Evolutionary conservation across 192 early-diverging fungal genomes (phyloP).

Genomic region (Rhizophagus sp.): DNA sequence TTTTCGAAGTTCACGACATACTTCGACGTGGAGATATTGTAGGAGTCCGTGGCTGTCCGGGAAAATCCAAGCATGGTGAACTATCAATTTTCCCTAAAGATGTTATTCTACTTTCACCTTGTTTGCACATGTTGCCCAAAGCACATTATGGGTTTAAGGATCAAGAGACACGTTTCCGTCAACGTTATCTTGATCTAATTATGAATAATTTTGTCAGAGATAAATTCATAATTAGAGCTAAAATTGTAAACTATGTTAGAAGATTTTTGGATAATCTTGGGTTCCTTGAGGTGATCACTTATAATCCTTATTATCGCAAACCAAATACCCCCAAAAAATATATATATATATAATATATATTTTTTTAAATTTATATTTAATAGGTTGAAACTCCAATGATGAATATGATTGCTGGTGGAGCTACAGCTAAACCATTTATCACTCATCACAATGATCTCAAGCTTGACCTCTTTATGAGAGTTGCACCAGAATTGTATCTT

Average conservation of each 20-base stretch:
- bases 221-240: slow-evolving; percentile 90
- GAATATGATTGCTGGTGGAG: slow-evolving; percentile 97
- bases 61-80: slow-evolving; percentile 91
- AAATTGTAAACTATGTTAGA: slow-evolving; percentile 95
- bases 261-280: slow-evolving; percentile 91
- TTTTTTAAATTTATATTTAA: background rate
- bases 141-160: slow-evolving; percentile 95
- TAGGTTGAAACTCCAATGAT: slow-evolving; percentile 99
- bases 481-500: slow-evolving; percentile 96
- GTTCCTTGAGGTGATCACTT: slow-evolving; percentile 74
- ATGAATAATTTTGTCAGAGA: slow-evolving; percentile 96
- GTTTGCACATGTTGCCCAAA: slow-evolving; percentile 95
- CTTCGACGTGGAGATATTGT: slow-evolving; percentile 96
- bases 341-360: background rate
- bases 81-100: slow-evolving; percentile 92
- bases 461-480: slow-evolving; percentile 97
- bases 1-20: slow-evolving; percentile 75
- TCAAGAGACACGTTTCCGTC: slow-evolving; percentile 95
- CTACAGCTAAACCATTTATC: slow-evolving; percentile 98
- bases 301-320: background rate
- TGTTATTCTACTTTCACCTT: slow-evolving; percentile 87
- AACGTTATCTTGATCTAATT: slow-evolving; percentile 98
- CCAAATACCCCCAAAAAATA: too few species aligned
- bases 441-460: slow-evolving; percentile 99
- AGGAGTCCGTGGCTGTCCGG: slow-evolving; percentile 88